Conservation (phyloP, 2,329 filamentous ascomycete genomes). For the Venturia nashicola region DNA sequence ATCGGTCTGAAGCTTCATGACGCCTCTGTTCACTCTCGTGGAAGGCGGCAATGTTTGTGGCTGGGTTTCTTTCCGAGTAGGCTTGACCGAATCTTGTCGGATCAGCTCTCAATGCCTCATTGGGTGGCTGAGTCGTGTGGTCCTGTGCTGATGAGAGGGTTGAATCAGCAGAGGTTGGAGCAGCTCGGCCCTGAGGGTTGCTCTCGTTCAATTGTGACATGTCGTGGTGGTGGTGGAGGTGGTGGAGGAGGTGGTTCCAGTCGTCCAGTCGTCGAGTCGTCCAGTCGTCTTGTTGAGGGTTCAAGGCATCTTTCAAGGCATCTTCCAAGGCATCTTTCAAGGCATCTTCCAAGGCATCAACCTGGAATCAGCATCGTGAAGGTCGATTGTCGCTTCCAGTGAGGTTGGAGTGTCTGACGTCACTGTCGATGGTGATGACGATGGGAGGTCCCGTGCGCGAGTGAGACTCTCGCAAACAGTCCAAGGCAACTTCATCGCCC, state of each 20-base stretch:
- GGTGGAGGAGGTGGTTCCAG: too few species aligned
- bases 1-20: background rate
- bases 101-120: background rate
- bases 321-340: too few species aligned
- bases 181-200: background rate
- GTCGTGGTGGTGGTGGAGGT: background rate
- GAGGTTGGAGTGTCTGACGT: background rate
- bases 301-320: too few species aligned
- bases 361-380: too few species aligned
- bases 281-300: too few species aligned
- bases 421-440: background rate
- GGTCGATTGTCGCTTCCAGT: too few species aligned
- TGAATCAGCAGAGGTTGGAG: background rate
- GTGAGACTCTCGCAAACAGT: background rate
- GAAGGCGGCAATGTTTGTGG: background rate
- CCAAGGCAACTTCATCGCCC: background rate
- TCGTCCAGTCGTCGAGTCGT: too few species aligned
- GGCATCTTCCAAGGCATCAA: too few species aligned
- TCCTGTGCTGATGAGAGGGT: background rate
- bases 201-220: background rate
- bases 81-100: background rate
- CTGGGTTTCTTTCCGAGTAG: background rate
- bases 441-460: background rate
- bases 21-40: background rate
- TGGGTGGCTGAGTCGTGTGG: background rate